Evolutionary conservation across 116 monocot genomes (phyloP), one percentile per base, ranked within the genome.

Genomic region (Cymodocea nodosa): DNA sequence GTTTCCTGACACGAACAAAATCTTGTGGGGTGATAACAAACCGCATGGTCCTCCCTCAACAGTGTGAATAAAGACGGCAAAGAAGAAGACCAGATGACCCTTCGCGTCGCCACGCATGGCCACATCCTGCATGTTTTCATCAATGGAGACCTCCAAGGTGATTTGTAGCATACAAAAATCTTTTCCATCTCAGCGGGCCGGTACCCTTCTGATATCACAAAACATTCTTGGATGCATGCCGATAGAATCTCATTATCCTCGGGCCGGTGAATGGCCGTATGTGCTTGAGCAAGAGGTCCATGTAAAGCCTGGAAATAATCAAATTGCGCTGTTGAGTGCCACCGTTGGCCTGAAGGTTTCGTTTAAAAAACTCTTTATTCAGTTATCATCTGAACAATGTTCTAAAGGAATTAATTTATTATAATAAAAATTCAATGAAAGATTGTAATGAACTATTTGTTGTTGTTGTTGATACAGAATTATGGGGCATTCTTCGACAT

Each of bases 111-210:
- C 62, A 70, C 82, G 4, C 75, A 74, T 4, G 90, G 90, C 1
- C 86, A 82, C 39, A 55, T 70, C 65, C 79, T 91, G 10, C 63
- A 91, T 65, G 82, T 63, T 50, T 91, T 91, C 71, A 71, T 87
- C 10, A 91, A 91, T 51, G 82, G 78, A 2, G 18, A 39, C 19
- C 87, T 84, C 24, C 63, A 80, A 17, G 85, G 87, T 84, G 61
- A 74, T 9, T 52, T 30, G 17, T n/a, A 12, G 13, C 20, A 1
- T 20, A 48, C 22, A 12, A 16, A n/a, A 49, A 49, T 13, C 4
- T 4, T 23, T 64, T 40, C 44, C 20, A 23, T 16, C 49, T 63
- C 19, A 2, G 18, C 8, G n/a, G n/a, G n/a, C n/a, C 2, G 18
- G 1, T 64, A 16, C 13, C 22, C 22, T 64, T 20, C 49, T 49